Evolutionary conservation across 768 basidiomycete genomes (phyloP), one percentile per base, ranked within the genome.

Genomic region (Leccinum subgranulosum): DNA sequence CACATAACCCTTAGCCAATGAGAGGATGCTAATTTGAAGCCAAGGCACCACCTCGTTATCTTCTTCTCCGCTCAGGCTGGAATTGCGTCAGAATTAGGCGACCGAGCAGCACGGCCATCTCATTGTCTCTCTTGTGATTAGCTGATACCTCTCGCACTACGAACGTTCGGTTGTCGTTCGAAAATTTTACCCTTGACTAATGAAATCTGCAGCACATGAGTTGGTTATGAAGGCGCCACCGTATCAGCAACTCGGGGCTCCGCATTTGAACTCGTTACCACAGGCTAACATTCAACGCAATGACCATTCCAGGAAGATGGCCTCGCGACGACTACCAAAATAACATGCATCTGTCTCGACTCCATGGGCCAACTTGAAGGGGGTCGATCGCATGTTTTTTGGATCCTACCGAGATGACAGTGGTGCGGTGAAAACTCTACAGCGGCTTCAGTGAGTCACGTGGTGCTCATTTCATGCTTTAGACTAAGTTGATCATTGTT

Each of bases 11-110:
- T 39, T 29, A 29, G 41, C 64, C 64, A 65, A 65, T 66, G 15
- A 51, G 34, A 4, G n/a, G 48, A 12, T 3, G 17, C 9, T 15
- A 56, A 65, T 65, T 65, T 66, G 64, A 60, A 39, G 8, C 36
- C 39, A 39, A 39, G 39, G 39, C 39, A 41, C n/a, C 34, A 12
- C 31, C 34, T 23, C 39, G n/a, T 41, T 41, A 41, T 41, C 39
- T 41, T n/a, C 39, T 10, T n/a, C 39, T 10, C 39, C 2, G 39
- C 39, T n/a, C 39, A 19, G 39, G 10, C 8, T 41, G 33, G 33
- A 15, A 34, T 34, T 34, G 33, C 33, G 33, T 34, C 33, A 43
- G 19, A 43, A 43, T 43, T 43, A 19, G 41, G n/a, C 41, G 1
- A 12, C 41, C 10, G 41, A 39, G 39, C n/a, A n/a, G 39, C 39